A percentile compares a stretch with the other conserved stretches of the same genome.
phyloP scores from a whole-genome alignment of 768 basidiomycete genomes.

The Naganishia kalamii region DNA sequence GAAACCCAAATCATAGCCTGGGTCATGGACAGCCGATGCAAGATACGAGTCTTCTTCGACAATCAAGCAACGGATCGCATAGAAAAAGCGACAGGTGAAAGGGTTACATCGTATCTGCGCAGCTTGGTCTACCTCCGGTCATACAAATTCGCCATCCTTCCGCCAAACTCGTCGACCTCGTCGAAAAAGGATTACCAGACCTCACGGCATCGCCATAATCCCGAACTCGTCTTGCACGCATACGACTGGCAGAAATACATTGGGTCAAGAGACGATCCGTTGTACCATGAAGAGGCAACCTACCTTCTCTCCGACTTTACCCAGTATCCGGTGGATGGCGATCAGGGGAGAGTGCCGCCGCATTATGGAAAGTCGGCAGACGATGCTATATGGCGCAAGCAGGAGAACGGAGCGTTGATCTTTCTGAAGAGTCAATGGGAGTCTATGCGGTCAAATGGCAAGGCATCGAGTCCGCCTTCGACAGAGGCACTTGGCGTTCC shows the following conservation, averaged over 20 bases:
- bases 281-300: slow-evolving; percentile 10
- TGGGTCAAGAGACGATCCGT: slow-evolving; percentile 2
- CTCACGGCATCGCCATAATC: not conserved
- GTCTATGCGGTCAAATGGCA: not conserved
- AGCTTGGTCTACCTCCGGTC: slow-evolving; percentile 8
- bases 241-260: slow-evolving; percentile 14
- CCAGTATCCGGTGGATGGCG: not conserved
- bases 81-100: not conserved
- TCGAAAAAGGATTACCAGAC: not conserved
- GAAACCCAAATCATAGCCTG: slow-evolving; percentile 6
- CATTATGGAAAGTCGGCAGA: not conserved
- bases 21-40: slow-evolving; percentile 10
- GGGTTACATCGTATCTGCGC: slow-evolving; percentile 4
- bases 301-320: slow-evolving; percentile 5
- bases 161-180: not conserved
- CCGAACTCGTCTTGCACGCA: not conserved
- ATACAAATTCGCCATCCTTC: slow-evolving; percentile 12
- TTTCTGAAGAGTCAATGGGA: slow-evolving; percentile 3
- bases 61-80: not conserved
- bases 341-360: not conserved
- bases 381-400: slow-evolving; percentile 4
- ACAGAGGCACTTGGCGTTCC: not conserved
- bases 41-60: slow-evolving; percentile 12
- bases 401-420: not conserved
- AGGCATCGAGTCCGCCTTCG: too few relatives aligned